Evolutionary conservation across 352 stramenopile genomes (phyloP).

Genomic region (Globisporangium uncinulatum): DNA sequence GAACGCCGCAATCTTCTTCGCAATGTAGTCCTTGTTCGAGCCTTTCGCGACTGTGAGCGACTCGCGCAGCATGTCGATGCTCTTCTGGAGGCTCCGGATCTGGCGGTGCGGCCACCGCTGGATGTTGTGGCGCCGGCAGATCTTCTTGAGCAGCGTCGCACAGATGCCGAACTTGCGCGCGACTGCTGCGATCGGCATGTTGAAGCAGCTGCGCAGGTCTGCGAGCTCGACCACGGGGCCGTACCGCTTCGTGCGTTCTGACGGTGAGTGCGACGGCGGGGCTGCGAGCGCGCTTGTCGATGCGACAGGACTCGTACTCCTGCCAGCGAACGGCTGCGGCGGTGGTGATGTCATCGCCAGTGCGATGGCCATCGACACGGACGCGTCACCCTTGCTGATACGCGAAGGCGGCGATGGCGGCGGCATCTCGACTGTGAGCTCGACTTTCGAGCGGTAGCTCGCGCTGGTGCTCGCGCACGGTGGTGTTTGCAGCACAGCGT

Average conservation of each 20-base stretch:
- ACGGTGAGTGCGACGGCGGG: slow-evolving; percentile 22
- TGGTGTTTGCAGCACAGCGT: slow-evolving; percentile 19
- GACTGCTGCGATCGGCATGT: slow-evolving; percentile 79
- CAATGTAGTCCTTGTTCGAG: slow-evolving; percentile 74
- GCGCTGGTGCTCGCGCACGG: slow-evolving; percentile 2
- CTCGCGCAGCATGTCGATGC: slow-evolving; percentile 75
- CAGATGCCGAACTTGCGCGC: slow-evolving; percentile 82
- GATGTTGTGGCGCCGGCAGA: slow-evolving; percentile 76
- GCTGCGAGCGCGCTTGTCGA: slow-evolving; percentile 20
- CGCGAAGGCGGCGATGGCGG: slow-evolving; percentile 1
- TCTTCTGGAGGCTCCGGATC: slow-evolving; percentile 79
- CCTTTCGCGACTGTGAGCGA: slow-evolving; percentile 66
- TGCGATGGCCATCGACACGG: slow-evolving; percentile 3
- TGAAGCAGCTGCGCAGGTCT: slow-evolving; percentile 73
- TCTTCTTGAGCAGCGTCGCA: slow-evolving; percentile 83
- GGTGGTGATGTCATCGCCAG: slow-evolving; percentile 25
- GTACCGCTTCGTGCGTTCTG: slow-evolving; percentile 50
- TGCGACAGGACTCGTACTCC: slow-evolving; percentile 45
- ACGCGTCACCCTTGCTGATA: not conserved
- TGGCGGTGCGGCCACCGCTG: slow-evolving; percentile 80
- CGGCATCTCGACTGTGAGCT: slow-evolving; percentile 40
- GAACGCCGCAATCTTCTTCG: slow-evolving; percentile 77
- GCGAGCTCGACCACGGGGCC: slow-evolving; percentile 66
- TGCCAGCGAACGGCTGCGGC: slow-evolving; percentile 2
- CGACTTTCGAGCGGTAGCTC: slow-evolving; percentile 43